Evolutionary conservation across 2,329 filamentous ascomycete genomes (phyloP).

Genomic region (Alternaria viburni): DNA sequence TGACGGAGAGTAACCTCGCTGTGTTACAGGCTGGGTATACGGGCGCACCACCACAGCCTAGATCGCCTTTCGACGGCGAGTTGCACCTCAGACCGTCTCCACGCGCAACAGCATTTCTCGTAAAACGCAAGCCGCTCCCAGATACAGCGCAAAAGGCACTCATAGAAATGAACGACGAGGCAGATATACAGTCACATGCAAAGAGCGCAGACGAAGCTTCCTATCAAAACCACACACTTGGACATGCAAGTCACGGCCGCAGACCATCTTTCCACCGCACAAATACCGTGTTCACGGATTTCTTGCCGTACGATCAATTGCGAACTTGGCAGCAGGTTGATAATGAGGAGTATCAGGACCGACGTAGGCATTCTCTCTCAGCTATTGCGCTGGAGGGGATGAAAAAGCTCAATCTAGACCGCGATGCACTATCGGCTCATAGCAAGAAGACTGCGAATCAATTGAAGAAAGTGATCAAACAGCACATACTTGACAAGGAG

Average conservation of each 20-base stretch:
- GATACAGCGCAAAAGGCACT: not conserved
- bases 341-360: not conserved
- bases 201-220: not conserved
- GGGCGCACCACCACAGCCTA: not conserved
- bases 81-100: not conserved
- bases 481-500: not conserved
- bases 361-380: not conserved
- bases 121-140: not conserved
- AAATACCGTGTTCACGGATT: not conserved
- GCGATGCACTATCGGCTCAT: not conserved
- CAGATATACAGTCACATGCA: not conserved
- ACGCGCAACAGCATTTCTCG: not conserved
- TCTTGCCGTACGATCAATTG: not conserved
- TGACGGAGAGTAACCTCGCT: not conserved
- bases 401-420: not conserved
- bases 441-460: not conserved
- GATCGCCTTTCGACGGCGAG: not conserved
- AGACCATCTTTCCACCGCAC: not conserved
- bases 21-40: not conserved
- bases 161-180: not conserved
- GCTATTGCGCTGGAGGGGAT: not conserved
- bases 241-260: not conserved
- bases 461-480: not conserved
- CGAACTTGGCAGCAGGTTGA: constrained; percentile 5
- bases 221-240: not conserved